Base-by-base conservation (phyloP, 805 yeast species). In the Cyberlindnera euphorbiae region DNA sequence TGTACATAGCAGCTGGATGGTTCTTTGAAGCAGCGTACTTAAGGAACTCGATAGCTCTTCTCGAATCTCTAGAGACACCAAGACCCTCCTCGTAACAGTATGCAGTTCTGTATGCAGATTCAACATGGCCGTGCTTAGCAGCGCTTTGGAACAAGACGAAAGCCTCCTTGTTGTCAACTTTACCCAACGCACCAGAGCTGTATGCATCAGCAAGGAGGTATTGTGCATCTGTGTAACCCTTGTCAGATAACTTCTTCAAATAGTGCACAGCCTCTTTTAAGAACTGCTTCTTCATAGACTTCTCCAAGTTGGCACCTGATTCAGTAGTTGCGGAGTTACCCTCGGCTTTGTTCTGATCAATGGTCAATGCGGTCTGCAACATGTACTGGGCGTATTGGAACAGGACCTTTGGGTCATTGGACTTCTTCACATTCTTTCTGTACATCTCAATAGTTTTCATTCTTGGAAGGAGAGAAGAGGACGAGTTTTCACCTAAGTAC, bases 1-100 rank as follows among this genome's bases (percentile, higher is more conserved):
- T 85, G 64, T 81, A 83, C 95, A 90, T 87, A 5, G 97, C 96
- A n/a, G 95, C 89, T 0, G 97, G 88, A 59, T 90, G 98, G 53
- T 85, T 87, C 56, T 83, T 82, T 22, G 88, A 73, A 0, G 97
- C 95, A 0, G 97, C 96, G 53, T 79, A 78, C 55, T 82, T 82
- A 40, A 87, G 64, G 56, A 80, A 87, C 48, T 86, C 94, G 7
- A 87, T 65, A 1, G 94, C 88, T 50, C 86, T 82, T 38, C 94
- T 73, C 0, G 95, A 80, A 58, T 93, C 97, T 49, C 93, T 73
- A 15, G 86, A 78, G 5, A 90, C 82, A 4, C 98, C 98, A 60
- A 89, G 67, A 13, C 98, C 98, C 60, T 88, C 94, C 59, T 89
- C 95, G 49, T 81, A 84, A 60, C 96, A 90, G 36, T 83, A 74